Conservation (phyloP, 1,284 basidiomycete species). For the Leccinum angustisporum region DNA sequence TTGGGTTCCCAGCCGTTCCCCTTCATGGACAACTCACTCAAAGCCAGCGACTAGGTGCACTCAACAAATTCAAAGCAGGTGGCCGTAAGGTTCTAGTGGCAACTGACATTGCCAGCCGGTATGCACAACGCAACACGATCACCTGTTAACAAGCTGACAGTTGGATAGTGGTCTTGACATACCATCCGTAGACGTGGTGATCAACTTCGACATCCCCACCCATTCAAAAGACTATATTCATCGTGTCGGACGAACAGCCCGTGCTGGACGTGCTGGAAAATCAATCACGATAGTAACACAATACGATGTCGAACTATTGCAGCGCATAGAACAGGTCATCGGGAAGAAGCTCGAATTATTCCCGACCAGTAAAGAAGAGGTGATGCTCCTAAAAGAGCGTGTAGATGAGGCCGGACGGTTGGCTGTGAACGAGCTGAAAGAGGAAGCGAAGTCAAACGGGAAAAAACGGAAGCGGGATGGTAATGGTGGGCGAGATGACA, state of each 20-base stretch:
- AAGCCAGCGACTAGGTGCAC: slow-evolving; percentile 90
- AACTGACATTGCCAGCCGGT: slow-evolving; percentile 96
- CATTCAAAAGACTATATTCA: slow-evolving; percentile 99
- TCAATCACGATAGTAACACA: slow-evolving; percentile 96
- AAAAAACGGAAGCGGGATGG: slow-evolving; percentile 57
- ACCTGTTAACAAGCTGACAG: slow-evolving; percentile 8
- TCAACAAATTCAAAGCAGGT: slow-evolving; percentile 96
- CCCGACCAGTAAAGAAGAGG: slow-evolving; percentile 88
- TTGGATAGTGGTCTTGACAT: slow-evolving; percentile 86
- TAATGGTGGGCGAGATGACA: slow-evolving; percentile 60
- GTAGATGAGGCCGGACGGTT: slow-evolving; percentile 88
- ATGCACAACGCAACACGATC: slow-evolving; percentile 26
- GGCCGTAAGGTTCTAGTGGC: slow-evolving; percentile 91
- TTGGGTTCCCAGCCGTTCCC: slow-evolving; percentile 95
- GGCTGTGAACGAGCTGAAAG: slow-evolving; percentile 79
- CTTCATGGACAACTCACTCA: slow-evolving; percentile 95
- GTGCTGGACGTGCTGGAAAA: slow-evolving; percentile 94
- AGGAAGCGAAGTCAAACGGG: slow-evolving; percentile 53
- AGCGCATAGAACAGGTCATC: slow-evolving; percentile 90
- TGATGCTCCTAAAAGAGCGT: slow-evolving; percentile 85
- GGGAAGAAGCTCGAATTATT: slow-evolving; percentile 93
- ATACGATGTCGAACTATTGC: slow-evolving; percentile 96
- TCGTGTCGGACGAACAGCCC: slow-evolving; percentile 94
- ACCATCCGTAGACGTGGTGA: slow-evolving; percentile 93
- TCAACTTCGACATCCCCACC: slow-evolving; percentile 98